Base-by-base conservation (phyloP, 176 grass and related monocot species). In the Triticum dicoccoides region DNA sequence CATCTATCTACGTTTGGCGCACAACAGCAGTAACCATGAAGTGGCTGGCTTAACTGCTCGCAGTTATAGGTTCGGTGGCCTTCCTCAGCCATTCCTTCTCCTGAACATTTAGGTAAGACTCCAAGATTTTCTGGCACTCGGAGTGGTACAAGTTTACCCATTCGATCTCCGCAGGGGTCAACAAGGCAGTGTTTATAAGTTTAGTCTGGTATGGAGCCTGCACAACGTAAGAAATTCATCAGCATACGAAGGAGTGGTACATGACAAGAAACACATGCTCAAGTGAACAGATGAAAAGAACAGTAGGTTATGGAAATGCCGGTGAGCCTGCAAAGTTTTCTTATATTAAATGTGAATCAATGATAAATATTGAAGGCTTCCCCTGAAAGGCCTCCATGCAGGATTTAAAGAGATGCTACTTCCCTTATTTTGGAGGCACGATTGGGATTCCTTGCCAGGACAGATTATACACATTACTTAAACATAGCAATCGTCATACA, bases 151-250 rank as follows among this genome's bases (percentile, higher is more conserved):
- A 35, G 79, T 99, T 96, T 76, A 99, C 82, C 97, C 97, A 96
- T 66, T 94, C 90, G n/a, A 96, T 80, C 78, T 99, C 97, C 9
- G 78, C 85, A 1, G 89, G 88, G 34, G 59, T 92, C 90, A 98
- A 10, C 87, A 88, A 78, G 29, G 71, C 34, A 24, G 89, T 88
- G 82, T 94, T 83, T 44, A 99, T 92, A 59, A 99, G 88, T 76
- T 99, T 99, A 6, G 74, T 92, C 80, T 96, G 97, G 84, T 93
- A 96, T 9, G 97, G 97, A 80, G 90, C 92, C 97, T 99, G 87
- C 44, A 85, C 9, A 73, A 79, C 11, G 21, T 1, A 44, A 71
- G 65, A 17, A 49, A 82, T 72, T 62, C 14, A 80, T 85, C 69
- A 73, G 69, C n/a, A 65, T 29, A 59, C 2, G 32, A 82, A 67